Conservation (phyloP, 2,329 filamentous ascomycete genomes). For the Epichloe brachyelytri region DNA sequence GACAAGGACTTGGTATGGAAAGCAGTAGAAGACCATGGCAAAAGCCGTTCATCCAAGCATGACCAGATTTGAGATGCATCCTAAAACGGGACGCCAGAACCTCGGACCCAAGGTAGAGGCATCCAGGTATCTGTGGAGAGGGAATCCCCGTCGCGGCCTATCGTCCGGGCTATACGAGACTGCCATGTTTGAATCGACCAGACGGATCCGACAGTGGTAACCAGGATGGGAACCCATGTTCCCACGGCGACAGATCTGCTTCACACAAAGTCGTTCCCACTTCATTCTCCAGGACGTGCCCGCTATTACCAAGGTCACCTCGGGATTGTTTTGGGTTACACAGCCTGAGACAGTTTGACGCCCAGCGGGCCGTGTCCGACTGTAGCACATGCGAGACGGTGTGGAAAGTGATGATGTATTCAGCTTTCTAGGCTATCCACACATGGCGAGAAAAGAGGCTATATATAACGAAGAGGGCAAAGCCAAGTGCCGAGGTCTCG, state of each 20-base stretch:
- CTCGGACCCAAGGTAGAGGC: constrained; percentile 13
- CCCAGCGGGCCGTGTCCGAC: no score
- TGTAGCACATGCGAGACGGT: background rate
- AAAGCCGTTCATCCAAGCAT: constrained; percentile 14
- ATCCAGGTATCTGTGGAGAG: no score
- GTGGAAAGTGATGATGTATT: no score
- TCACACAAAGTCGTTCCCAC: background rate
- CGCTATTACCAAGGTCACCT: background rate
- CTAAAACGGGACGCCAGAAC: constrained; percentile 15
- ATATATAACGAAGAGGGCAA: no score
- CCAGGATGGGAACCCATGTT: constrained; percentile 12
- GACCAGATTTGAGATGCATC: constrained; percentile 12
- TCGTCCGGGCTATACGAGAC: constrained; percentile 10
- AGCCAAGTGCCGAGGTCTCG: no score
- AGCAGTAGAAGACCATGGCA: constrained; percentile 16
- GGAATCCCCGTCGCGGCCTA: no score
- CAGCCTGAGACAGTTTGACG: background rate
- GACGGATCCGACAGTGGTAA: constrained; percentile 12
- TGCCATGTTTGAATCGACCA: constrained; percentile 19
- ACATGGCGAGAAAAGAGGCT: no score
- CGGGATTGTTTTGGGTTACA: background rate
- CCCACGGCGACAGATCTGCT: constrained; percentile 10
- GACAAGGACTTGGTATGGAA: constrained; percentile 13
- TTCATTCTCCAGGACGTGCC: background rate
- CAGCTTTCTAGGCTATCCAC: no score